phyloP scores from a whole-genome alignment of 495 filamentous ascomycete species.

The Talaromyces borbonicus region DNA sequence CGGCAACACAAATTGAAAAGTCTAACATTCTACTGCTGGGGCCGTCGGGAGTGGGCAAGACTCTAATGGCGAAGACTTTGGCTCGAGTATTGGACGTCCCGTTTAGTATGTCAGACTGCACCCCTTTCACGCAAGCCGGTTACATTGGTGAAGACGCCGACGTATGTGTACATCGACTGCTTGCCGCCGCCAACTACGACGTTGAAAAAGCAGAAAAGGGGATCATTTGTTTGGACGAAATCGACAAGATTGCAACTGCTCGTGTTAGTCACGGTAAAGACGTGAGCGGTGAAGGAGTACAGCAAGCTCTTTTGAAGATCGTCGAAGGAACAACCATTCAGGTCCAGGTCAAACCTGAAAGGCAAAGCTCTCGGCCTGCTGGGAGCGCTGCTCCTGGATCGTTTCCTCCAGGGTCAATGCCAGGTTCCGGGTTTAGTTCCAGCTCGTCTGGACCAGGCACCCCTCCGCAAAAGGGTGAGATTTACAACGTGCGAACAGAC shows the following conservation, averaged over 20 bases:
- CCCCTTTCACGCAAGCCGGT: slow-evolving; percentile 90
- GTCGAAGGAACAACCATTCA: slow-evolving; percentile 93
- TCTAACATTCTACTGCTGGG: slow-evolving; percentile 90
- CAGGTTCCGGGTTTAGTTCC: slow-evolving; percentile 28
- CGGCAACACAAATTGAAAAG: slow-evolving; percentile 84
- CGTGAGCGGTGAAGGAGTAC: slow-evolving; percentile 86
- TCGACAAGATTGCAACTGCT: slow-evolving; percentile 86
- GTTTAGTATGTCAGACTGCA: slow-evolving; percentile 96
- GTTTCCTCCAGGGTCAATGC: slow-evolving; percentile 40
- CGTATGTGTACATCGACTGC: slow-evolving; percentile 77
- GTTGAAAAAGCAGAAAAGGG: slow-evolving; percentile 77
- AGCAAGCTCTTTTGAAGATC: slow-evolving; percentile 91
- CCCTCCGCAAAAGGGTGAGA: slow-evolving; percentile 60
- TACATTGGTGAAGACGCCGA: slow-evolving; percentile 98
- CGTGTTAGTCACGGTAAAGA: slow-evolving; percentile 66
- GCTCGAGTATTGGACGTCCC: slow-evolving; percentile 79
- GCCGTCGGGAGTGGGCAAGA: slow-evolving; percentile 94
- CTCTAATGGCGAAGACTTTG: slow-evolving; percentile 81
- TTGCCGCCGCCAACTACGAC: slow-evolving; percentile 86
- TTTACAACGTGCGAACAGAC: slow-evolving; percentile 83
- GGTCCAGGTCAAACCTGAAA: slow-evolving; percentile 74
- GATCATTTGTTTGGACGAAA: slow-evolving; percentile 91
- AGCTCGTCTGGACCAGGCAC: slow-evolving; percentile 26
- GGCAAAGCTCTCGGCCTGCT: slow-evolving; percentile 40
- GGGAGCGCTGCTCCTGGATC: slow-evolving; percentile 26